A percentile compares a stretch with the other conserved stretches of the same genome.
Evolutionary conservation across 495 filamentous ascomycete genomes (phyloP).

Genomic region (Hypoxylon intermedium): DNA sequence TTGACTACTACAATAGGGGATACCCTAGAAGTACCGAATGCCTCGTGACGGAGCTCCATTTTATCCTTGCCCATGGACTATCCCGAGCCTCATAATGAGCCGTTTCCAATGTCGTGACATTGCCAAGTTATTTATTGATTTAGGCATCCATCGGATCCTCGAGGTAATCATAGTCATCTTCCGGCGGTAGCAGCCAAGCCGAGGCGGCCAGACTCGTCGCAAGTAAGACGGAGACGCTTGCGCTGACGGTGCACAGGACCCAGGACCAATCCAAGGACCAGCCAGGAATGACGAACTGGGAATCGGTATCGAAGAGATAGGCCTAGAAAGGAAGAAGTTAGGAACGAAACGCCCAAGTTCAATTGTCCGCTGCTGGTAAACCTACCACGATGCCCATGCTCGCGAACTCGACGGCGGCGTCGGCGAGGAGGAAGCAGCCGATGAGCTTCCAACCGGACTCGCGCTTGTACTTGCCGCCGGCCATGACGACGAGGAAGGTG

Average conservation of each 20-base stretch:
- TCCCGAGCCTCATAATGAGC: not conserved
- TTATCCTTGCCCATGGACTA: not conserved
- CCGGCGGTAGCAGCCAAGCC: slow-evolving; percentile 71
- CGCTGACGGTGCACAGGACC: slow-evolving; percentile 78
- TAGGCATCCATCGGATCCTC: slow-evolving; percentile 44
- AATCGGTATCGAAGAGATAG: slow-evolving; percentile 84
- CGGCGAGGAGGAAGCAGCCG: slow-evolving; percentile 65
- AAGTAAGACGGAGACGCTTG: slow-evolving; percentile 67
- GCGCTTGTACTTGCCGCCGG: slow-evolving; percentile 77
- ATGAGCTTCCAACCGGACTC: slow-evolving; percentile 81
- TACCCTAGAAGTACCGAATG: not conserved
- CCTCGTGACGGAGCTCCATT: not conserved
- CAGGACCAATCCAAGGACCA: slow-evolving; percentile 83
- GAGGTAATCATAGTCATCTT: slow-evolving; percentile 82
- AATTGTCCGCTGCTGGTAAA: slow-evolving; percentile 29
- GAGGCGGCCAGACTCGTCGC: slow-evolving; percentile 67
- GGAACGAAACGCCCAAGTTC: not conserved
- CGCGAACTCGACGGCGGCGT: slow-evolving; percentile 67
- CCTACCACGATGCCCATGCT: slow-evolving; percentile 82
- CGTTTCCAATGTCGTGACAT: no score
- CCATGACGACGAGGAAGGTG: slow-evolving; percentile 73
- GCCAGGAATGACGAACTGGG: slow-evolving; percentile 79
- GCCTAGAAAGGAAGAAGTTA: slow-evolving; percentile 56
- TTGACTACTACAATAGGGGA: not conserved
- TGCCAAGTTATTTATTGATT: not conserved